Conservation (phyloP, 257 asterid genomes). For the Penstemon davidsonii region DNA sequence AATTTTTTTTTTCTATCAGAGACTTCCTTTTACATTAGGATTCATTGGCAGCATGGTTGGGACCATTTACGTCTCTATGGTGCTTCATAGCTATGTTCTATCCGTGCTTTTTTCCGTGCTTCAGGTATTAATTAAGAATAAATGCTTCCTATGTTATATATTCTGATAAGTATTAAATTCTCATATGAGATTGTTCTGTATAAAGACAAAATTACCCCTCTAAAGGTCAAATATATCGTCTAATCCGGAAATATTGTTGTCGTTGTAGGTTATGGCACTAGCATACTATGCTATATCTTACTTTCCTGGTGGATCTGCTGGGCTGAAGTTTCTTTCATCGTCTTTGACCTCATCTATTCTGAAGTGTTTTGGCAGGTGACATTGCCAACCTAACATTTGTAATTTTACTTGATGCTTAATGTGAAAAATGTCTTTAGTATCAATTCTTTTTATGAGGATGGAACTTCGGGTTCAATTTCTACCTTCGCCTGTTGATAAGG, state of each 20-base stretch:
- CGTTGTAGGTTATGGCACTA: constrained; percentile 72
- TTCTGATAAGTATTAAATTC: background rate
- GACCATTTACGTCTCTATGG: constrained; percentile 91
- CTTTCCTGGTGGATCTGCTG: constrained; percentile 95
- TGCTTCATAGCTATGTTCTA: constrained; percentile 89
- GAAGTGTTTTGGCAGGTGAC: constrained; percentile 82
- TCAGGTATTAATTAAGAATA: constrained; percentile 58
- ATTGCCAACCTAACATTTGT: constrained; percentile 1
- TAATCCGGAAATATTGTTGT: constrained; percentile 22
- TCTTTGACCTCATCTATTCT: constrained; percentile 66
- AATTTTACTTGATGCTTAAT: constrained; percentile 8
- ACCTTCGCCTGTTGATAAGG: background rate
- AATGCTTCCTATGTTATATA: constrained; percentile 12
- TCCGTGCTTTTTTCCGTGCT: constrained; percentile 78
- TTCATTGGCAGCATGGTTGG: constrained; percentile 89
- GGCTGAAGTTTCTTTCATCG: constrained; percentile 79
- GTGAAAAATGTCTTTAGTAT: background rate
- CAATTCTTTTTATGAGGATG: background rate
- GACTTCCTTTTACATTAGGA: constrained; percentile 92
- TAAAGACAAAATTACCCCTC: background rate
- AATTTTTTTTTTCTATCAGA: constrained; percentile 46
- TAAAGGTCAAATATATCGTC: background rate
- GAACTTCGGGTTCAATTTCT: background rate
- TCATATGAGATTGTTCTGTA: background rate
- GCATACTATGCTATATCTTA: constrained; percentile 85